Base-by-base conservation (phyloP, 116 monocot genomes). In the Thalassia testudinum region DNA sequence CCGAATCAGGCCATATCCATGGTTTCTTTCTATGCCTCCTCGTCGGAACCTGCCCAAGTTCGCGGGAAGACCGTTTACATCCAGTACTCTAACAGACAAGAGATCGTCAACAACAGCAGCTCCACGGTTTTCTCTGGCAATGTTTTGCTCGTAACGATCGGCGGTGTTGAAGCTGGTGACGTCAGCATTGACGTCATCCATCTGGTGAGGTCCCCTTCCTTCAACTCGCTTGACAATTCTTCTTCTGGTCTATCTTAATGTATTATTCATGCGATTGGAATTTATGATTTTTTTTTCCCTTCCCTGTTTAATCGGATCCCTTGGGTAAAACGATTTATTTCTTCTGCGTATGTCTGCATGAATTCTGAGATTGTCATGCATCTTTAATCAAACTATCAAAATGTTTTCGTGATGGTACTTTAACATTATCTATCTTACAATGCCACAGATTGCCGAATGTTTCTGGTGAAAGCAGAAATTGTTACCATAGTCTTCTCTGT, bases 131-230 rank as follows among this genome's bases (percentile, higher is more conserved):
- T 74, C 25, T 55, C 72, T 51, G 75, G 87, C 16, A 87, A 87
- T 62, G 87, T 87, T 26, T 63, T 87, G 53, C 70, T 87, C n/a
- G 87, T 82, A 17, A 87, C 87, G n/a, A 78, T 87, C 50, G 87
- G 82, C 56, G 87, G 87, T 49, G 85, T 90, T 27, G 72, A 90
- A 58, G 75, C 84, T 51, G 67, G 70, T 49, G 85, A 90, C 74
- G 78, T 84, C 54, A 90, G 72, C 55, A 84, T 90, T 50, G 90
- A 90, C 53, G 85, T 90, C 26, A 75, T 90, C 57, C 90, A 90
- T 63, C 63, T 84, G 78, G 90, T 89, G 61, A 74, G 78, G 21
- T 52, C 25, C 11, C n/a, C n/a, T n/a, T n/a, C n/a, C n/a, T n/a
- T n/a, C n/a, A n/a, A n/a, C 19, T 6, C 7, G 19, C 47, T 18